Evolutionary conservation across 1,284 basidiomycete genomes (phyloP), one percentile per base, ranked within the genome.

Genomic region (Ustilago loliicola): DNA sequence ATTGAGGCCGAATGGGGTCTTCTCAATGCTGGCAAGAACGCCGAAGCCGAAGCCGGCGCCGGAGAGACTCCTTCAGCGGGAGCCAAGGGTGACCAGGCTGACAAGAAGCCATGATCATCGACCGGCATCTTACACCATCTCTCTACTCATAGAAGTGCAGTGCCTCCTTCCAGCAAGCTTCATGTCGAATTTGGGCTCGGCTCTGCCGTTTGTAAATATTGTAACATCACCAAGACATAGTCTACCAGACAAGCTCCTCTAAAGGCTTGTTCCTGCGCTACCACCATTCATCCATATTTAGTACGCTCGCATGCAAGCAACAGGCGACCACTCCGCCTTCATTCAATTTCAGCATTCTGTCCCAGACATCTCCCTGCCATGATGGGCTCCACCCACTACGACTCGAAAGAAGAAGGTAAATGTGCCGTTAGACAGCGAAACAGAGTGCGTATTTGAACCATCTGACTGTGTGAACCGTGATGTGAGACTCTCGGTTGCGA

Each of bases 1-100:
- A 92, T 99, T 88, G 93, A 96, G 83, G 94, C 94, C 1, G 95
- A 97, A 88, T 77, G 89, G 65, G 72, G 61, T 19, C 54, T 77
- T 3, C 45, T 82, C 58, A 65, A 66, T 34, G 55, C 66, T 38
- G 60, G 64, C 42, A 78, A 79, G 61, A 57, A 69, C 55, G 47
- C 64, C 5, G 67, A 72, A 32, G 51, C 66, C 8, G 69, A 64
- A 11, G 51, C 72, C 7, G 36, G 45, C 13, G 50, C 66, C 5
- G 36, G 38, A 9, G 65, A 72, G 15, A 58, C 54, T 25, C 40
- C 66, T 21, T 54, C 60, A 36, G 5, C 56, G 10, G 65, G 55
- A 50, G 66, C 40, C 23, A 47, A 76, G 61, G 36, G 58, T 19
- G 65, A 71, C 10, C 30, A 60, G 58, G 42, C 64, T 54, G 42